These are phyloP conservation scores for Berkeleyomyces basicola DNA, from an alignment of 2,329 filamentous ascomycete genomes.

Conservation along the genomic window DNA sequence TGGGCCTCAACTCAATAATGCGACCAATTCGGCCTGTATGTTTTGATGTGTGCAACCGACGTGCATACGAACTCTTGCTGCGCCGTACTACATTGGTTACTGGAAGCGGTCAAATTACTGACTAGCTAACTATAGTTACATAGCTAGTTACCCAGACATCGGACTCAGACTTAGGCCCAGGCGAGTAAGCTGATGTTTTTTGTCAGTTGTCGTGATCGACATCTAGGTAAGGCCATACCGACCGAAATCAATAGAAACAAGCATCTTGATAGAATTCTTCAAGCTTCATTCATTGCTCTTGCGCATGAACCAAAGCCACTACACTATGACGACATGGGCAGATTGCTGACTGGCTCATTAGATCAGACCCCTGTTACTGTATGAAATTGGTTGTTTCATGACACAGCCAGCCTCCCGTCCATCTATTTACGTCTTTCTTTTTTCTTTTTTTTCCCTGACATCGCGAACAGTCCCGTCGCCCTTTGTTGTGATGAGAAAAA, in stretches of 20 bases:
- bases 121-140: background rate
- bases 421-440: background rate
- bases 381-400: background rate
- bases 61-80: background rate
- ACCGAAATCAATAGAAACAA: no score
- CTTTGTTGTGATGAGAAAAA: background rate
- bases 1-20: no score
- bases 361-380: background rate
- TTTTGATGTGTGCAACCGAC: background rate
- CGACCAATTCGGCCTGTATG: no score
- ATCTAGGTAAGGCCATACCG: background rate
- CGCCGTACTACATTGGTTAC: background rate
- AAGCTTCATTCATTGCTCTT: background rate
- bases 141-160: background rate
- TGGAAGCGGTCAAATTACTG: background rate
- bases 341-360: background rate
- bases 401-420: background rate
- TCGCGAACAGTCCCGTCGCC: background rate
- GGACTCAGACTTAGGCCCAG: background rate
- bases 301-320: background rate
- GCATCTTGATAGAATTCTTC: no score
- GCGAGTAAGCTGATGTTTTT: background rate
- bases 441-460: background rate
- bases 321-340: background rate
- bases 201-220: background rate